Base-by-base conservation (phyloP, 352 stramenopile species). In the Thalassiosira delicatula region DNA sequence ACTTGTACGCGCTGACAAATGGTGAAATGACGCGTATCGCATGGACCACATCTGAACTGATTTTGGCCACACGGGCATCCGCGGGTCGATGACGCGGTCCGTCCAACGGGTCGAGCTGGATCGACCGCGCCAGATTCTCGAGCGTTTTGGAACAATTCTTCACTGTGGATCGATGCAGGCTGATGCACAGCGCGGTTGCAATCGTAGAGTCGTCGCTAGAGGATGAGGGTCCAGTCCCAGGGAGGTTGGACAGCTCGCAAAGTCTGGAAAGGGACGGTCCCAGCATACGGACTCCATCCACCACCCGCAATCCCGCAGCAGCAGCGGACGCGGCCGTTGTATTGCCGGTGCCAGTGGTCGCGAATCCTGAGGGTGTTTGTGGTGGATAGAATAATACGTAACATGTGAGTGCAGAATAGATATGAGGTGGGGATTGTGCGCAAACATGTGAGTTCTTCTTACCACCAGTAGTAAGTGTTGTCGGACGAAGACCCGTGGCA, bases 1-100 rank as follows among this genome's bases (percentile, higher is more conserved):
- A 88, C 62, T 94, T 94, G 80, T 94, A 94, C 0, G 90, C 90
- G 76, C 82, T 91, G 17, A 91, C 70, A 74, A 91, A 93, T 40
- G 88, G 88, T 35, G 90, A 92, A 67, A 93, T 76, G 9, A 88
- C 19, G 0, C 88, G 83, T 65, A 94, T 88, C 2, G 90, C 86
- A 53, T 88, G 84, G n/a, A 93, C 88, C 11, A 93, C 88, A 72
- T 94, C 90, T 12, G 70, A 84, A 23, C 76, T 93, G 8, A 94
- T 72, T 23, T 73, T 79, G 0, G 88, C 86, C 17, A 93, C 83
- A 25, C 88, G 72, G 35, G 83, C 86, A 88, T 94, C 88, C 11
- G 79, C 74, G 2, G 87, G 85, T 30, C 88, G 75, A 60, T 92
- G 73, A 33, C 78, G 84, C 14, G 63, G 42, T 11, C 88, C 90